Conservation (phyloP, 495 filamentous ascomycete species). For the Aspergillus hancockii region DNA sequence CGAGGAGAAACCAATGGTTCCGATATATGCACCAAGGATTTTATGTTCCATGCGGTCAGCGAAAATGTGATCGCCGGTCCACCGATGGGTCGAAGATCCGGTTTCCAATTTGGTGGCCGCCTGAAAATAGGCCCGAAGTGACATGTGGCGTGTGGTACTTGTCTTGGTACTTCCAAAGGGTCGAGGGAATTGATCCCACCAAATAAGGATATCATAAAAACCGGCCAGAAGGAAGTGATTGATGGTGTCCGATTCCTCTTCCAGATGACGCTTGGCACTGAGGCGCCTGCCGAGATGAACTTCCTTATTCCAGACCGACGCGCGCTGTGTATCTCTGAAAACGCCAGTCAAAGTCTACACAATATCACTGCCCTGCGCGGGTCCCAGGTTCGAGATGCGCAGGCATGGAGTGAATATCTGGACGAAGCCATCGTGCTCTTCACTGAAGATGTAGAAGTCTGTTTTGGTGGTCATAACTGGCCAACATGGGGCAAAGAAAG, state of each 20-base stretch:
- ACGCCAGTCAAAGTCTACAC: constrained; percentile 26
- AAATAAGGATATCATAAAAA: constrained; percentile 17
- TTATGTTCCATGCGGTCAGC: constrained; percentile 22
- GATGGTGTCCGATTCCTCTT: constrained; percentile 28
- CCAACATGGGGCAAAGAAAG: constrained; percentile 28
- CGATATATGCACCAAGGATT: no score
- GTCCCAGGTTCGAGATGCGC: constrained; percentile 23
- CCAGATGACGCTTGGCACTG: constrained; percentile 27
- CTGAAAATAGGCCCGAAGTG: constrained; percentile 14
- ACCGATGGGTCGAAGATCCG: constrained; percentile 26
- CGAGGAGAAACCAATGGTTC: no score
- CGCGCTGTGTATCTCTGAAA: constrained; percentile 26
- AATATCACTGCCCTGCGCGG: constrained; percentile 30
- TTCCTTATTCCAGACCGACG: constrained; percentile 24
- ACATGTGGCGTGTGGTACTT: constrained; percentile 24
- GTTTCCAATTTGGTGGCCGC: constrained; percentile 25
- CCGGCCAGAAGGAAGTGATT: constrained; percentile 14
- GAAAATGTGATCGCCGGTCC: constrained; percentile 25
- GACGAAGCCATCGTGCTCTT: constrained; percentile 25
- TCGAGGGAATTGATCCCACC: constrained; percentile 21
- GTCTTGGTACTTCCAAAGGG: constrained; percentile 18
- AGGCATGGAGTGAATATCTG: constrained; percentile 25
- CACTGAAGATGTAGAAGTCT: constrained; percentile 15
- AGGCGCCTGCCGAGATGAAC: constrained; percentile 28
- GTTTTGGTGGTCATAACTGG: constrained; percentile 30